Percentiles rank a stretch among this genome's conserved stretches.
Evolutionary conservation across 768 basidiomycete genomes (phyloP).

Genomic region (Lentinula edodes): DNA sequence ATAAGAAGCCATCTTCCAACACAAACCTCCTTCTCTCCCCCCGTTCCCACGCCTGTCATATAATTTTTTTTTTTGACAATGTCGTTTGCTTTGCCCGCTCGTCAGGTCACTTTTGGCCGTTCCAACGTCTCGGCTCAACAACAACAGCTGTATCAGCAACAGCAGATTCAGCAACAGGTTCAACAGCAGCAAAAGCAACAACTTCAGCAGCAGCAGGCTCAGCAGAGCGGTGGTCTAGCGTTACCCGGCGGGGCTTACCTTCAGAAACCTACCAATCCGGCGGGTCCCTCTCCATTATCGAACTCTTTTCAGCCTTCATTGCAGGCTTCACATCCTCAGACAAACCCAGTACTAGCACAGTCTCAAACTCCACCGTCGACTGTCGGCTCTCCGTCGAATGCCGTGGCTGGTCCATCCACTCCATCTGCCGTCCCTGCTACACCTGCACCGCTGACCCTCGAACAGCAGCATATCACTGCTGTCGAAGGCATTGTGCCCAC

Average conservation of each 20-base stretch:
- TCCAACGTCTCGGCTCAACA: conserved; percentile 3
- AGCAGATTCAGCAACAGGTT: conserved; percentile 11
- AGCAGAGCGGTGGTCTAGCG: conserved; percentile 38
- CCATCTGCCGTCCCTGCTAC: conserved; percentile 57
- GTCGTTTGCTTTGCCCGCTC: conserved; percentile 7
- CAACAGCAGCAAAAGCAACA: conserved; percentile 14
- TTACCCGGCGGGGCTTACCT: conserved; percentile 54
- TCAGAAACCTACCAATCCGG: conserved; percentile 34
- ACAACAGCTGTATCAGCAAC: conserved; percentile 1
- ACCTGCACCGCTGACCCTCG: conserved; percentile 71
- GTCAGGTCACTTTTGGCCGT: conserved; percentile 7
- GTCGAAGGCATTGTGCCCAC: conserved; percentile 99
- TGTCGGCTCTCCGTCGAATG: conserved; percentile 27
- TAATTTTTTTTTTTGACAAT: background rate
- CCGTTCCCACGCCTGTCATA: conserved; percentile 3
- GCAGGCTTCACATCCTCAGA: conserved; percentile 17
- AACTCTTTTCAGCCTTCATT: conserved; percentile 42
- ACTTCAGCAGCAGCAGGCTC: conserved; percentile 5
- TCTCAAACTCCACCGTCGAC: conserved; percentile 22
- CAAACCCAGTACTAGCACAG: conserved; percentile 22
- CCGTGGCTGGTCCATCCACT: conserved; percentile 55
- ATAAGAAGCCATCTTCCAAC: background rate
- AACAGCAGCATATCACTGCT: conserved; percentile 93
- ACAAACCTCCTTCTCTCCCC: background rate
- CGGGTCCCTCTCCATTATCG: conserved; percentile 51